Evolutionary conservation across 176 grass and related monocot genomes (phyloP).

Genomic region (Phragmites australis): DNA sequence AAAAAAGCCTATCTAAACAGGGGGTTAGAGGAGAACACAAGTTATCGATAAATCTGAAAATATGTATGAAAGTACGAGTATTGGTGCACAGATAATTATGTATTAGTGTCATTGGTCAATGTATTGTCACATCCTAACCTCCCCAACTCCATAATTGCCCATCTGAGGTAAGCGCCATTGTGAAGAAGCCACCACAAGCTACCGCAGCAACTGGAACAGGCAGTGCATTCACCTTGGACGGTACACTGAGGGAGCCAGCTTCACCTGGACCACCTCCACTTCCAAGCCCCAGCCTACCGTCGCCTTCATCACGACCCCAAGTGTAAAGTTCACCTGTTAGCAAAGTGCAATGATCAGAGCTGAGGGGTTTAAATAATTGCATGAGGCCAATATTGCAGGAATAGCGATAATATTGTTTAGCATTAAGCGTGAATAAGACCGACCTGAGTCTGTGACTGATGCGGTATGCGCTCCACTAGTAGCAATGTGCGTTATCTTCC

Average conservation of each 20-base stretch:
- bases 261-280: constrained; percentile 94
- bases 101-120: background rate
- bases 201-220: constrained; percentile 73
- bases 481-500: constrained; percentile 75
- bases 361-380: background rate
- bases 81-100: too few relatives aligned
- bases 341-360: constrained; percentile 6
- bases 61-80: background rate
- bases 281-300: constrained; percentile 86
- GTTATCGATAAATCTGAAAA: background rate
- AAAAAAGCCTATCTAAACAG: too few relatives aligned
- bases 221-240: constrained; percentile 74
- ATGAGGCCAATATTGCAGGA: background rate
- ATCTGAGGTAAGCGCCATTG: constrained; percentile 66
- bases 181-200: constrained; percentile 93
- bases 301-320: constrained; percentile 94
- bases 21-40: background rate
- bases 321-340: constrained; percentile 82
- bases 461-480: constrained; percentile 93
- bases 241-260: constrained; percentile 80
- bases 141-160: constrained; percentile 98
- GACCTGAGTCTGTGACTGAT: constrained; percentile 68
- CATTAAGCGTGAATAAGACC: background rate
- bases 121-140: constrained; percentile 51
- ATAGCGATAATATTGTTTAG: background rate